Percentiles rank a stretch among this genome's conserved stretches.
These are phyloP conservation scores for Lachnellula cervina DNA, from an alignment of 2,329 filamentous ascomycete genomes.

Conservation along the genomic window DNA sequence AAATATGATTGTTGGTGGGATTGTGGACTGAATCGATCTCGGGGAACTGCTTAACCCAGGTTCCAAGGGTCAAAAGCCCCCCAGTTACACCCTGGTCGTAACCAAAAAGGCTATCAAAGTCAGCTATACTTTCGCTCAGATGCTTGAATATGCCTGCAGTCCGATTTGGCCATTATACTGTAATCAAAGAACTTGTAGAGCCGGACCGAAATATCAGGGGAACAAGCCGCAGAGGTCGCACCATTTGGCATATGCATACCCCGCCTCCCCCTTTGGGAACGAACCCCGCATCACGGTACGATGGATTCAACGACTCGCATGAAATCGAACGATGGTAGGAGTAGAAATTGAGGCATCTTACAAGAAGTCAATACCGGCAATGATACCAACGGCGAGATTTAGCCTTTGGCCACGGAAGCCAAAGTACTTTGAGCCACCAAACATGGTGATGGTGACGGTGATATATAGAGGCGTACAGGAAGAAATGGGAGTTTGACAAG, in stretches of 20 bases:
- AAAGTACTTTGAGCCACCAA: conserved; percentile 43
- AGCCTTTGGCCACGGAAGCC: conserved; percentile 62
- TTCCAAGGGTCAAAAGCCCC: conserved; percentile 37
- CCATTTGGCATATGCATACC: too few species aligned
- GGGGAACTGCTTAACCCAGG: conserved; percentile 51
- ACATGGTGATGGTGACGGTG: conserved; percentile 44
- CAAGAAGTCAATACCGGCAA: conserved; percentile 69
- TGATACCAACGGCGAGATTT: conserved; percentile 64
- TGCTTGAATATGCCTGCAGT: too few species aligned
- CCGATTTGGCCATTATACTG: too few species aligned
- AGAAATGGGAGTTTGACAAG: not conserved
- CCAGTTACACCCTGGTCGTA: conserved; percentile 47
- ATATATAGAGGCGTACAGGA: conserved; percentile 30
- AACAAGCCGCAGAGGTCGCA: too few species aligned
- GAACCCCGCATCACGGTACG: too few species aligned
- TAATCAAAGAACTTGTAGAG: too few species aligned
- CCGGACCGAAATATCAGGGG: too few species aligned
- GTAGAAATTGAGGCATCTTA: conserved; percentile 36
- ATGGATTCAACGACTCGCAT: not conserved
- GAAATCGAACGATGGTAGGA: not conserved
- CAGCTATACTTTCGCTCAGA: not conserved
- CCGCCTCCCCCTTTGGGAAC: too few species aligned
- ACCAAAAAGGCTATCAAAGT: conserved; percentile 35
- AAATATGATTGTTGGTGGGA: conserved; percentile 19
- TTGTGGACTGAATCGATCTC: conserved; percentile 42